Conservation (phyloP, 2,329 filamentous ascomycete genomes). For the Colletotrichum spaethianum region DNA sequence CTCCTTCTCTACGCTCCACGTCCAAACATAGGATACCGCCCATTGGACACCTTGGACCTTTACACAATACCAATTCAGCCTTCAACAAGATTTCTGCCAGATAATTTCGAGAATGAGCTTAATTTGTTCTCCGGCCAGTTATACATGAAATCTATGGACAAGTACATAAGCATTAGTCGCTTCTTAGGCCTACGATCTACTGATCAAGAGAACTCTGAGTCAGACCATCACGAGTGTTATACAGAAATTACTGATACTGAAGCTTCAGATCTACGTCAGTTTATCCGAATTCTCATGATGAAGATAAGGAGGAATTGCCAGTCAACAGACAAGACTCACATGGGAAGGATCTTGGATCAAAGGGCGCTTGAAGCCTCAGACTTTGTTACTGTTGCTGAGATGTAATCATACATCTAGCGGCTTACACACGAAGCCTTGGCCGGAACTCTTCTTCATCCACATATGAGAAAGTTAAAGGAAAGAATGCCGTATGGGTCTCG, state of each 20-base stretch:
- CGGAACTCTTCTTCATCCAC: too few species aligned
- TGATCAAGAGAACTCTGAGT: conserved; percentile 32
- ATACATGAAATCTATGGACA: conserved; percentile 67
- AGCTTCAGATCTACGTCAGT: conserved; percentile 44
- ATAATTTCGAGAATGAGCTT: conserved; percentile 56
- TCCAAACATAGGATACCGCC: conserved; percentile 50
- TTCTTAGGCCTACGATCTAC: conserved; percentile 62
- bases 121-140: conserved; percentile 79
- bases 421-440: neutral
- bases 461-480: too few species aligned
- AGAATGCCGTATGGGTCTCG: too few species aligned
- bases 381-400: neutral
- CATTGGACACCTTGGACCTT: conserved; percentile 63
- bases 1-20: conserved; percentile 69
- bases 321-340: conserved; percentile 57
- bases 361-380: neutral
- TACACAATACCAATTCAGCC: conserved; percentile 53
- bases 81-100: accelerated
- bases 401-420: neutral
- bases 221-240: neutral
- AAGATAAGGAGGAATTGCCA: conserved; percentile 55
- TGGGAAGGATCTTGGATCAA: conserved; percentile 11
- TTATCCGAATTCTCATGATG: conserved; percentile 54
- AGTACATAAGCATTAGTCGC: conserved; percentile 68
- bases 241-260: neutral